These are phyloP conservation scores for Hygrophorus pudorinus DNA, from an alignment of 768 basidiomycete genomes.

Conservation along the genomic window DNA sequence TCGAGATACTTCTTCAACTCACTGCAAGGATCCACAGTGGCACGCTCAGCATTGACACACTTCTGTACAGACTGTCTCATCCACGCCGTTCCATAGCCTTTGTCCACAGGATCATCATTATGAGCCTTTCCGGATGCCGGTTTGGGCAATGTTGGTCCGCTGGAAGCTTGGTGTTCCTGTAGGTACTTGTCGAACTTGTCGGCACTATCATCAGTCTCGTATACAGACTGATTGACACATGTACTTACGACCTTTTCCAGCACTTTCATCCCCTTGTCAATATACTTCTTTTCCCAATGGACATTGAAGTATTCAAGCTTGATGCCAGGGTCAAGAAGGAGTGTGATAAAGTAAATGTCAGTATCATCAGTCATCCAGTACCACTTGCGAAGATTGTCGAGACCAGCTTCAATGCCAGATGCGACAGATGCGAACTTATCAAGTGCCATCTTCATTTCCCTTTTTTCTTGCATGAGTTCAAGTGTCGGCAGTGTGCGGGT, in stretches of 20 bases:
- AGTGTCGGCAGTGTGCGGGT: constrained; percentile 18
- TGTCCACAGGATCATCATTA: background rate
- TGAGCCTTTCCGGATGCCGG: too few relatives aligned
- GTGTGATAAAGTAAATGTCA: constrained; percentile 16
- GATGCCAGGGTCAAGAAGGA: constrained; percentile 15
- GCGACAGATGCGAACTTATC: constrained; percentile 12
- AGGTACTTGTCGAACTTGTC: background rate
- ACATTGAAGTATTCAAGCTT: constrained; percentile 13
- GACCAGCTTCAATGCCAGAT: constrained; percentile 14
- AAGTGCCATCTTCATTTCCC: constrained; percentile 11
- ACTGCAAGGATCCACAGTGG: background rate
- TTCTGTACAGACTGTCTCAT: background rate
- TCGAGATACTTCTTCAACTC: background rate
- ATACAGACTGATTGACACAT: background rate
- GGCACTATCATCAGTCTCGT: background rate
- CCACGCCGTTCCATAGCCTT: background rate
- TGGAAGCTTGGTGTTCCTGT: too few relatives aligned
- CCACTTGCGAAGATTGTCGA: constrained; percentile 19
- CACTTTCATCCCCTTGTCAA: constrained; percentile 3
- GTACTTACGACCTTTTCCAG: constrained; percentile 13
- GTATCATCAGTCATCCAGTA: constrained; percentile 13
- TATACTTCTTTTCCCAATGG: constrained; percentile 11
- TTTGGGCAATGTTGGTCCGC: too few relatives aligned
- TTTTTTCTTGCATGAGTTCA: constrained; percentile 13
- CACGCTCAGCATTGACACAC: background rate